Evolutionary conservation across 257 asterid species (phyloP).

Genomic region (Penstemon barbatus): DNA sequence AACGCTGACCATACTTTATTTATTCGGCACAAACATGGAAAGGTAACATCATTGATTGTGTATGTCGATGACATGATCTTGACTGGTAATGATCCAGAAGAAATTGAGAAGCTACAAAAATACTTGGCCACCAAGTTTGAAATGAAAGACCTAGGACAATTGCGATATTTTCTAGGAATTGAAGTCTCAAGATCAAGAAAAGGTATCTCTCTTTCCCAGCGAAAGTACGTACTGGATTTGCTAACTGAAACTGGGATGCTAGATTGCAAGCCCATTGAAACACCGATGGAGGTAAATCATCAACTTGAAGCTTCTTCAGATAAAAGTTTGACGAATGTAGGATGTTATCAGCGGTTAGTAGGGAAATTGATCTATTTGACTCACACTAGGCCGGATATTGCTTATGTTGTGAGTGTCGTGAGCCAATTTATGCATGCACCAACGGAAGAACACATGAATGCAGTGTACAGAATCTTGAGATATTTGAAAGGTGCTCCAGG

Average conservation of each 20-base stretch:
- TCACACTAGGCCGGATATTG: background rate
- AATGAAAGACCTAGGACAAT: background rate
- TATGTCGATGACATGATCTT: background rate
- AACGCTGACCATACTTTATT: too few species aligned
- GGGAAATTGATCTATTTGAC: background rate
- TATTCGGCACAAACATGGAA: background rate
- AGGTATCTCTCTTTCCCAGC: background rate
- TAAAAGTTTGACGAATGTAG: background rate
- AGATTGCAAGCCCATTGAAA: background rate
- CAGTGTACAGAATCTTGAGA: too few species aligned
- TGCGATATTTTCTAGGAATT: background rate
- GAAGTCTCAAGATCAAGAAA: background rate
- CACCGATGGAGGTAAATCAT: background rate
- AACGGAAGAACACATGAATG: too few species aligned
- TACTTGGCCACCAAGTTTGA: background rate
- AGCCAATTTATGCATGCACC: too few species aligned
- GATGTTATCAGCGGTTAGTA: background rate
- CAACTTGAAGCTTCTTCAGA: background rate
- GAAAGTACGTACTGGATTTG: background rate
- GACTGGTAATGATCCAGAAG: background rate
- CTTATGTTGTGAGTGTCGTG: too few species aligned
- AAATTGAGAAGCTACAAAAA: background rate
- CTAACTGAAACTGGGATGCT: background rate
- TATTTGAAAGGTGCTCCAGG: too few species aligned
- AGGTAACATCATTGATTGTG: background rate